phyloP scores from a whole-genome alignment of 108 stramenopile species.

The Nannochloropsis gaditana region DNA sequence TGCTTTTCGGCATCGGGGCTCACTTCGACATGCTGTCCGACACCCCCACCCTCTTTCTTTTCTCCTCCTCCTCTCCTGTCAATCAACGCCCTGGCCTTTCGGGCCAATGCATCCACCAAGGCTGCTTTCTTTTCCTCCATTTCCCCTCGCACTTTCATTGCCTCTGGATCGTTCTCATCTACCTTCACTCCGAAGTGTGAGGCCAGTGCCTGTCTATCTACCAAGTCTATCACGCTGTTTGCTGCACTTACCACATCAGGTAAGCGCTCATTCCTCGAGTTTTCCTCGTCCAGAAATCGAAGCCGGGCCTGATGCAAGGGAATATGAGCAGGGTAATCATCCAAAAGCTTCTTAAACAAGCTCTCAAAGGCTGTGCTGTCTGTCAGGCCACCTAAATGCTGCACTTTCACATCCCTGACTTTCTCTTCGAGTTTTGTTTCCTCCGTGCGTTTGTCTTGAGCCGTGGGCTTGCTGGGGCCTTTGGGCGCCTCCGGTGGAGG shows the following conservation, averaged over 20 bases:
- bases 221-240: slow-evolving; percentile 14
- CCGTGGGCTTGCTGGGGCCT: neutral
- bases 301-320: slow-evolving; percentile 36
- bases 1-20: neutral
- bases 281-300: slow-evolving; percentile 31
- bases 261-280: neutral
- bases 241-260: slow-evolving; percentile 25
- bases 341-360: neutral
- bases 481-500: slow-evolving; percentile 18
- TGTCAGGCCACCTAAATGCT: neutral
- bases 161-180: slow-evolving; percentile 22
- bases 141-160: slow-evolving; percentile 18
- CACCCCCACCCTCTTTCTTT: neutral
- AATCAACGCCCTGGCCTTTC: slow-evolving; percentile 34
- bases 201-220: slow-evolving; percentile 25
- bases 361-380: neutral
- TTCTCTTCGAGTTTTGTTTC: neutral
- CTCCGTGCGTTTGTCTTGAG: neutral
- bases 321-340: slow-evolving; percentile 18
- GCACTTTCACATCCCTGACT: slow-evolving; percentile 4
- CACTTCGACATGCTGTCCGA: neutral
- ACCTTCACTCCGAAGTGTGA: slow-evolving; percentile 27
- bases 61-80: slow-evolving; percentile 22
- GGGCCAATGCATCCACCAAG: slow-evolving; percentile 29
- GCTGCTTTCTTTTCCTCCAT: slow-evolving; percentile 34